Conservation (phyloP, 1,284 basidiomycete species). For the Ustilago sp. region DNA sequence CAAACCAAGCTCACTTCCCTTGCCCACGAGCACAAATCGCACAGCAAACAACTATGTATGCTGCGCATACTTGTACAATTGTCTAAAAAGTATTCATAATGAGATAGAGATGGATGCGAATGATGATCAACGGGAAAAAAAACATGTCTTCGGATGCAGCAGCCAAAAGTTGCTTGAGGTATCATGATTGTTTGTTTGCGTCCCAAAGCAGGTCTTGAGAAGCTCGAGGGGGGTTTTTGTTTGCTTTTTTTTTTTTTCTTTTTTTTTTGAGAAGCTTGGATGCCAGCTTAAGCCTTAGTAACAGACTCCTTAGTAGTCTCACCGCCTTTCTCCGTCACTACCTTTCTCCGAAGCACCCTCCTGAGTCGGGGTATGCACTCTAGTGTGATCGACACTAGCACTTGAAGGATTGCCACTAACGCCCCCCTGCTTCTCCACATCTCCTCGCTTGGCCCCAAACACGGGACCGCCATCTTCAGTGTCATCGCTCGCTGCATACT, state of each 20-base stretch:
- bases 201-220: neutral
- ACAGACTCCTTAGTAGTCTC: conserved; percentile 13
- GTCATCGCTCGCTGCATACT: conserved; percentile 55
- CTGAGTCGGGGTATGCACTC: conserved; percentile 36
- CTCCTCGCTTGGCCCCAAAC: conserved; percentile 41
- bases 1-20: no score
- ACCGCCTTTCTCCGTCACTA: conserved; percentile 6
- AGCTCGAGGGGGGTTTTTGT: no score
- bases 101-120: neutral
- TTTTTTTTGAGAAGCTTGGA: neutral
- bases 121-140: neutral
- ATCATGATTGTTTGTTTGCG: conserved; percentile 1
- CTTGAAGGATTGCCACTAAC: conserved; percentile 11
- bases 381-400: conserved; percentile 26
- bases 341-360: conserved; percentile 21
- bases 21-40: no score
- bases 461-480: conserved; percentile 41
- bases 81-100: neutral
- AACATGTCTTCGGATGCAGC: neutral
- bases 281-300: neutral
- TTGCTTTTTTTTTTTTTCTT: no score
- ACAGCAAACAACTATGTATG: neutral
- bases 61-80: neutral
- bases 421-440: conserved; percentile 37
- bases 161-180: neutral